These are phyloP conservation scores for Phytophthora constricta DNA, from an alignment of 352 stramenopile species.

Conservation along the genomic window DNA sequence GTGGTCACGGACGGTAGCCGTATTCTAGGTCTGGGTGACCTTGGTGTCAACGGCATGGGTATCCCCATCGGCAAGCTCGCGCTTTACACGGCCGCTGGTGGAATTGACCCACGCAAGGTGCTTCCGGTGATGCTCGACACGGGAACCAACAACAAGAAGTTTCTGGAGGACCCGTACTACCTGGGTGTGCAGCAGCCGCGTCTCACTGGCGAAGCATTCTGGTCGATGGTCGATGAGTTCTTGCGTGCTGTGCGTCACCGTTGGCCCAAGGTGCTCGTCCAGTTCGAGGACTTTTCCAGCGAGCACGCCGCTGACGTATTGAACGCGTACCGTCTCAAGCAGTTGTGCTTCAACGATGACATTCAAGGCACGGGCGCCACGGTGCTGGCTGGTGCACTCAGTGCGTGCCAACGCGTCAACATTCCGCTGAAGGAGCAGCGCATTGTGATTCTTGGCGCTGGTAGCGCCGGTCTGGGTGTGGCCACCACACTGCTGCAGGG, in stretches of 20 bases:
- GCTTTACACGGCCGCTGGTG: slow-evolving; percentile 95
- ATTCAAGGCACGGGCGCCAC: slow-evolving; percentile 98
- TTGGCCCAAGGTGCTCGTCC: slow-evolving; percentile 94
- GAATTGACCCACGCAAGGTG: slow-evolving; percentile 94
- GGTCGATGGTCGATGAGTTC: slow-evolving; percentile 96
- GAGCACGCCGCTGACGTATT: slow-evolving; percentile 91
- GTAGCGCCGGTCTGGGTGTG: slow-evolving; percentile 94
- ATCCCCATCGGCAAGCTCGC: slow-evolving; percentile 97
- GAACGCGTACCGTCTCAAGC: slow-evolving; percentile 94
- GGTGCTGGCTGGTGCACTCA: slow-evolving; percentile 90
- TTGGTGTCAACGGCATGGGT: slow-evolving; percentile 97
- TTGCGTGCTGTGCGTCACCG: slow-evolving; percentile 82
- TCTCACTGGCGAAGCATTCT: slow-evolving; percentile 92
- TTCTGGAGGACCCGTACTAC: slow-evolving; percentile 96
- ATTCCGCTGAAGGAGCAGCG: slow-evolving; percentile 92
- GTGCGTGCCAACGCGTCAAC: slow-evolving; percentile 70
- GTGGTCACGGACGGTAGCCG: slow-evolving; percentile 97
- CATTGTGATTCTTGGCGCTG: slow-evolving; percentile 95
- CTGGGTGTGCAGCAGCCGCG: slow-evolving; percentile 93
- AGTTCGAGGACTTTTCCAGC: slow-evolving; percentile 97
- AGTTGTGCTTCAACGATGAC: slow-evolving; percentile 98
- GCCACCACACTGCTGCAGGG: slow-evolving; percentile 88
- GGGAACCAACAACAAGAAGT: slow-evolving; percentile 95
- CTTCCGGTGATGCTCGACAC: slow-evolving; percentile 97
- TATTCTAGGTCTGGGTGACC: slow-evolving; percentile 97